These are phyloP conservation scores for Phytophthora pini DNA, from an alignment of 352 stramenopile species.

Conservation along the genomic window DNA sequence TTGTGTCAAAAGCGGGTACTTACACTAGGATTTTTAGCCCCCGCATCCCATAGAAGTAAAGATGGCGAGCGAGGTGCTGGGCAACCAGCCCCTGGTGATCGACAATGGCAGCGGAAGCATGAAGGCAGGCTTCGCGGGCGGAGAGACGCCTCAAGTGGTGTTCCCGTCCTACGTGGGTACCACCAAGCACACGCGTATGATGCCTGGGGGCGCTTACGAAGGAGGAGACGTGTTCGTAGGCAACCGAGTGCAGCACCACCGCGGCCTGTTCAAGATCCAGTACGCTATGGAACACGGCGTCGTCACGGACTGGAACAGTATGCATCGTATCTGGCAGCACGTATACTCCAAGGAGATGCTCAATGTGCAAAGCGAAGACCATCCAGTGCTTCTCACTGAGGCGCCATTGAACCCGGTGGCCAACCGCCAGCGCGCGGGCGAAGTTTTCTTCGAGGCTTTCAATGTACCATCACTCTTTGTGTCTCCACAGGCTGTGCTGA, in stretches of 20 bases:
- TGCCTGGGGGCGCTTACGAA: slow-evolving; percentile 84
- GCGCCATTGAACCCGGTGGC: slow-evolving; percentile 77
- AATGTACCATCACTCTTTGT: slow-evolving; percentile 90
- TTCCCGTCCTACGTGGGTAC: slow-evolving; percentile 79
- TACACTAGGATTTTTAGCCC: slow-evolving; percentile 6
- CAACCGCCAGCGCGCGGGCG: slow-evolving; percentile 79
- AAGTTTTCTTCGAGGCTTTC: slow-evolving; percentile 90
- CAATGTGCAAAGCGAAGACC: slow-evolving; percentile 86
- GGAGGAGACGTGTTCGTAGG: slow-evolving; percentile 78
- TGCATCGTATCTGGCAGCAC: slow-evolving; percentile 92
- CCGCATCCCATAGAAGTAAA: slow-evolving; percentile 5
- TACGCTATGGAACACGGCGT: slow-evolving; percentile 90
- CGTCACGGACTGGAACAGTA: slow-evolving; percentile 84
- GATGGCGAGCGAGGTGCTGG: slow-evolving; percentile 65
- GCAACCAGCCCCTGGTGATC: slow-evolving; percentile 89
- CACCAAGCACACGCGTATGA: slow-evolving; percentile 86
- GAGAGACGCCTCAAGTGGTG: slow-evolving; percentile 77
- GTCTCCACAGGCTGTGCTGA: slow-evolving; percentile 85
- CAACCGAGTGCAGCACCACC: slow-evolving; percentile 81
- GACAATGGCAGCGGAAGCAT: slow-evolving; percentile 87
- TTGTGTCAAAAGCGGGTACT: slow-evolving; percentile 10
- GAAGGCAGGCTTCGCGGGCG: slow-evolving; percentile 84
- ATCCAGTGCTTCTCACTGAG: slow-evolving; percentile 87
- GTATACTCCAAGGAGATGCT: slow-evolving; percentile 91
- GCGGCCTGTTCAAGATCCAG: slow-evolving; percentile 82